phyloP scores from a whole-genome alignment of 495 filamentous ascomycete species.

The Annulohypoxylon moriforme region DNA sequence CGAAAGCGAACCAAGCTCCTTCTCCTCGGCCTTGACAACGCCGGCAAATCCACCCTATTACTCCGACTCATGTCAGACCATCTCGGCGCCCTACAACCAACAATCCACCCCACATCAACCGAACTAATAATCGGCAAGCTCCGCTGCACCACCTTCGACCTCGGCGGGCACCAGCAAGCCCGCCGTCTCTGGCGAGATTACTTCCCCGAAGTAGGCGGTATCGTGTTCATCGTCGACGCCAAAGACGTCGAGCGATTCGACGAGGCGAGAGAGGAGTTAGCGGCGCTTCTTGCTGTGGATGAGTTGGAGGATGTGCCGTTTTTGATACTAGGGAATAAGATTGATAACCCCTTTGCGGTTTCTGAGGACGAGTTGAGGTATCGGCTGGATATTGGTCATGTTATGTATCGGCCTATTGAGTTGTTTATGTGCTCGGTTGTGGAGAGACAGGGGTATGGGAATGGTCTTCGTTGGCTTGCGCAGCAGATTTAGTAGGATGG shows the following conservation, averaged over 20 bases:
- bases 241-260: conserved; percentile 15
- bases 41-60: conserved; percentile 24
- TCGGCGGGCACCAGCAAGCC: conserved; percentile 18
- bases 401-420: conserved; percentile 6
- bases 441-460: conserved; percentile 1
- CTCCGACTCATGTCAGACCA: neutral
- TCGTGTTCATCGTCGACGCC: conserved; percentile 25
- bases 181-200: conserved; percentile 7
- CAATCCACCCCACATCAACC: conserved; percentile 12
- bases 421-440: conserved; percentile 25
- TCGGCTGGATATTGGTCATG: neutral
- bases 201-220: conserved; percentile 9
- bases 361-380: neutral
- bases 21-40: conserved; percentile 25
- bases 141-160: conserved; percentile 2
- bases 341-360: conserved; percentile 16
- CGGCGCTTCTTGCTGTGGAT: neutral
- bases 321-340: conserved; percentile 25
- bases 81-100: neutral
- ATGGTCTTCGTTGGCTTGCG: conserved; percentile 20
- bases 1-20: conserved; percentile 14
- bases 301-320: neutral
- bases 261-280: conserved; percentile 19
- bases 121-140: conserved; percentile 5
- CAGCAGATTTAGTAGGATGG: conserved; percentile 4